Percentiles rank a stretch among this genome's conserved stretches.
phyloP scores from a whole-genome alignment of 768 basidiomycete genomes.

The Suillus ampliporus region DNA sequence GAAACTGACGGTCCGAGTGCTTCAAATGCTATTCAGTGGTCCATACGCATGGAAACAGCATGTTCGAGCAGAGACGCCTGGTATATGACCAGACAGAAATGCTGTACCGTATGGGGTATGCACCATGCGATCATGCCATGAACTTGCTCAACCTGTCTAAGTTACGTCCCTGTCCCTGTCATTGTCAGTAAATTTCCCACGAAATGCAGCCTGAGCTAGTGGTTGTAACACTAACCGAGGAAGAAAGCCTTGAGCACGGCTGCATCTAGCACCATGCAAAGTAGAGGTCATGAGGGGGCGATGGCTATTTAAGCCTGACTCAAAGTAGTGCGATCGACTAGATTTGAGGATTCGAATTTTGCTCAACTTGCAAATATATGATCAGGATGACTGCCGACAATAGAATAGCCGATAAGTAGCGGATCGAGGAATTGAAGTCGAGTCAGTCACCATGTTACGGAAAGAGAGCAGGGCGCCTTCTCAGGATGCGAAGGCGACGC shows the following conservation, averaged over 20 bases:
- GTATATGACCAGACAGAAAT: neutral
- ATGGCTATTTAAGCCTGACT: neutral
- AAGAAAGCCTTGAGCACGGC: neutral
- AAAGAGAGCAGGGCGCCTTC: neutral
- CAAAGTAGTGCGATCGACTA: neutral
- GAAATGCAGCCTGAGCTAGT: neutral
- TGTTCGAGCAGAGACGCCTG: neutral
- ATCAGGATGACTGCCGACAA: neutral
- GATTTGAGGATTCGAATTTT: neutral
- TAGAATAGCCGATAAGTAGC: neutral
- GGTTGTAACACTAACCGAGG: neutral
- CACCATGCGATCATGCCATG: neutral
- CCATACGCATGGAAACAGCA: neutral
- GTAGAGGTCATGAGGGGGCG: neutral
- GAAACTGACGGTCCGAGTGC: neutral
- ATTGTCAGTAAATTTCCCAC: slow-evolving; percentile 5
- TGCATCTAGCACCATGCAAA: neutral
- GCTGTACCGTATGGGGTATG: neutral
- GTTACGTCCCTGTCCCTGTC: neutral
- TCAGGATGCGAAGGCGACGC: neutral
- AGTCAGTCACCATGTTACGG: neutral
- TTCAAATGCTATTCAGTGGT: neutral
- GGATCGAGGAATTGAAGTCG: neutral
- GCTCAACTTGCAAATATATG: neutral
- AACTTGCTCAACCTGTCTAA: neutral